A percentile compares a stretch with the other conserved stretches of the same genome.
Evolutionary conservation across 768 basidiomycete species (phyloP).

Genomic region (Boletellus emodensis): DNA sequence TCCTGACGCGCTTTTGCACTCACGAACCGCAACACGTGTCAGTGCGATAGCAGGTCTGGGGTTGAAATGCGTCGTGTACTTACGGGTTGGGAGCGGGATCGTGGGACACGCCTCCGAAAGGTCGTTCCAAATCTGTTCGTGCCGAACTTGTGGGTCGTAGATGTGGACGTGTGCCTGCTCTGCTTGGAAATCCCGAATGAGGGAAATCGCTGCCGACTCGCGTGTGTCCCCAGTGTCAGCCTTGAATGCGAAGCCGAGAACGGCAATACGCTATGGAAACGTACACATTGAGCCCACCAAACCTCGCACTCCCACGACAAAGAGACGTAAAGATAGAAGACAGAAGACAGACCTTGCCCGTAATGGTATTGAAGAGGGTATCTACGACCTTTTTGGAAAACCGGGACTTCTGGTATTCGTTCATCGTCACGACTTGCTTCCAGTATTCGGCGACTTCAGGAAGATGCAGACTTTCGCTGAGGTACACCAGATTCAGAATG

Average conservation of each 20-base stretch:
- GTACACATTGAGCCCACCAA: conserved; percentile 2
- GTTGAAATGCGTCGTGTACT: conserved; percentile 22
- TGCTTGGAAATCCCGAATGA: conserved; percentile 88
- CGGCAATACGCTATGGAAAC: conserved; percentile 71
- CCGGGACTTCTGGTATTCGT: conserved; percentile 95
- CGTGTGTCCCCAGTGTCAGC: conserved; percentile 99
- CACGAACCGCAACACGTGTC: background rate
- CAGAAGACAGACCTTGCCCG: conserved; percentile 65
- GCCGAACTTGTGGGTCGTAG: conserved; percentile 88
- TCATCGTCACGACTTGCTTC: conserved; percentile 96
- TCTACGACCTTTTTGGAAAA: conserved; percentile 97
- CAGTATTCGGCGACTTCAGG: conserved; percentile 98
- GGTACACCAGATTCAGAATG: conserved; percentile 97
- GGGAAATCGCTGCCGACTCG: conserved; percentile 92
- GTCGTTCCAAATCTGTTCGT: conserved; percentile 84
- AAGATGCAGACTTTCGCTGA: conserved; percentile 89
- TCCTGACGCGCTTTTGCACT: conserved; percentile 89
- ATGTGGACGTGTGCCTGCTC: conserved; percentile 85
- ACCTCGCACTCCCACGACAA: conserved; percentile 3
- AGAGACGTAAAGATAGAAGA: background rate
- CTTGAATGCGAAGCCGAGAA: conserved; percentile 98
- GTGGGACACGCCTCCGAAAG: conserved; percentile 65
- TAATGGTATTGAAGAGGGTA: conserved; percentile 97
- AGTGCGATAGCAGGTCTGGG: background rate
- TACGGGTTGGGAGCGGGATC: conserved; percentile 62